Percentiles rank a stretch among this genome's conserved stretches.
phyloP scores from a whole-genome alignment of 129 eudicot genomes.

The Artemisia argyi region DNA sequence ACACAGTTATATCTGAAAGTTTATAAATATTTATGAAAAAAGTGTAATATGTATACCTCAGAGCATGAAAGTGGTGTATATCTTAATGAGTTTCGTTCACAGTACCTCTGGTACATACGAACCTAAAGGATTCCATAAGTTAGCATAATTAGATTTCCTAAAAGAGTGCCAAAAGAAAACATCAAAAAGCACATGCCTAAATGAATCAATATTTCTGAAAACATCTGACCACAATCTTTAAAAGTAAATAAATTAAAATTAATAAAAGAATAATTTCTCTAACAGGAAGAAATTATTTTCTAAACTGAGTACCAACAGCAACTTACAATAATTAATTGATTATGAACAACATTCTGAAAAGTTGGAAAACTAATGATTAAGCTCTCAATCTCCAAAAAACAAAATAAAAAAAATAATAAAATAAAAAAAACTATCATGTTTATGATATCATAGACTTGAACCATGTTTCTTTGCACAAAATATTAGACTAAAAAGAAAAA shows the following conservation, averaged over 20 bases:
- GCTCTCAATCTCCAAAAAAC: background rate
- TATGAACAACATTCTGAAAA: background rate
- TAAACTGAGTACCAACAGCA: background rate
- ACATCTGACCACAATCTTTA: background rate
- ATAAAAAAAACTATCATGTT: background rate
- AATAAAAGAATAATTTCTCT: background rate
- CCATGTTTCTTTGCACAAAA: conserved; percentile 11
- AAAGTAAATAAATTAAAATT: background rate
- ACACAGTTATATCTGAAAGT: conserved; percentile 19
- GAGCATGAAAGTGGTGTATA: conserved; percentile 70
- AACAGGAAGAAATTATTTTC: background rate
- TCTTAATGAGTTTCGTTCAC: conserved; percentile 82
- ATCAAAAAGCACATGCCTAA: background rate
- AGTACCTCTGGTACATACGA: conserved; percentile 90
- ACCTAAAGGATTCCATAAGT: conserved; percentile 48
- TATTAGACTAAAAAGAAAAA: conserved; percentile 33
- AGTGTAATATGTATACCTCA: conserved; percentile 55
- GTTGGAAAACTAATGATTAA: background rate
- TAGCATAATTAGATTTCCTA: conserved; percentile 19
- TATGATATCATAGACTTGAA: conserved; percentile 3
- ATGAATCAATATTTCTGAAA: conserved; percentile 3
- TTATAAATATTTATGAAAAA: background rate
- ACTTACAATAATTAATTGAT: background rate
- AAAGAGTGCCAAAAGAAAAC: conserved; percentile 9
- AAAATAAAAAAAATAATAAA: too few relatives aligned